Base-by-base conservation (phyloP, 2,329 filamentous ascomycete genomes). In the Colletotrichum sp. region DNA sequence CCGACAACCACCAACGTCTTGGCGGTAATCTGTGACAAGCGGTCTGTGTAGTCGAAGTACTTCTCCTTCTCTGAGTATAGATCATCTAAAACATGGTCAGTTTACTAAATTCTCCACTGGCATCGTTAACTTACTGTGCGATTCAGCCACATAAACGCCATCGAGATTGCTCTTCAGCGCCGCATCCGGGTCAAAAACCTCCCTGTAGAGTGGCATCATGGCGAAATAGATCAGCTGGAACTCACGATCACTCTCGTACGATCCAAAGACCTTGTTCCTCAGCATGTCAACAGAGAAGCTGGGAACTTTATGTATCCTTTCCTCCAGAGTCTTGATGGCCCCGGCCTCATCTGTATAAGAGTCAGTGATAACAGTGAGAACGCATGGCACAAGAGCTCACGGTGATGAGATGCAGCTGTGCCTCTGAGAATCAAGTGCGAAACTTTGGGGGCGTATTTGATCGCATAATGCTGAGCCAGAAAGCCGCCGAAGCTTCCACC, bases 401-500 rank as follows among this genome's bases (percentile, higher is more conserved):
- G 77, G 81, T 83, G 84, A 73, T 85, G 84, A 72, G 84, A 82
- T 7, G 84, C 78, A 3, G 84, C 84, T 2, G 84, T 85, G 4
- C 84, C 84, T 12, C 84, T 77, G 5, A 85, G 78, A 28, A 86
- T 81, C 61, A 86, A 67, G 65, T 83, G 78, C 7, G 79, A 80
- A 1, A 85, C 80, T 3, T 79, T 73, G 1, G 79, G 38, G 1
- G 82, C 77, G 65, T 85, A 85, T 34, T 82, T 81, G 70, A 85
- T 84, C 14, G 84, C 83, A 73, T 85, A 86, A 6, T 84, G 81
- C 73, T 83, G 82, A 1, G 84, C 84, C 6, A 86, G 76, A 48
- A 83, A 86, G 1, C 84, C 84, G 12, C 84, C 84, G 59, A 86
- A 86, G 71, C 83, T 85, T 3, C 84, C 84, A 10, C 84, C 84